These are phyloP conservation scores for Solanum dulcamara DNA, from an alignment of 257 asterid species.

Conservation along the genomic window DNA sequence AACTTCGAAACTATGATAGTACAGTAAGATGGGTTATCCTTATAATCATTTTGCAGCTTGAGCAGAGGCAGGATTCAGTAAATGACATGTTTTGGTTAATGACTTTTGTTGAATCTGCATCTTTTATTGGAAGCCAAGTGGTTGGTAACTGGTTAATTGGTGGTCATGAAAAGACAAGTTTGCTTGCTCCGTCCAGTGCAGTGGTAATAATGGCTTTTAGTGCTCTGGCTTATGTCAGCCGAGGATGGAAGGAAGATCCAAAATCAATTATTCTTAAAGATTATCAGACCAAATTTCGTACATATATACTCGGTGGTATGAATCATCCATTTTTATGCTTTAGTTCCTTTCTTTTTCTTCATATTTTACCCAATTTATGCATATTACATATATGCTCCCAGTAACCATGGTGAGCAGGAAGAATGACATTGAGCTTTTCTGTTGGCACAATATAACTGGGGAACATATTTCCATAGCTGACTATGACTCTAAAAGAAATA, in stretches of 20 bases:
- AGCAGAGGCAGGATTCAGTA: constrained; percentile 72
- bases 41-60: constrained; percentile 38
- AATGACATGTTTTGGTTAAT: constrained; percentile 96
- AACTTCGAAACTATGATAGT: not conserved
- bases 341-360: not conserved
- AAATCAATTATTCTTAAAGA: constrained; percentile 32
- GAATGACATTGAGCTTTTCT: not conserved
- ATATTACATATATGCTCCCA: not conserved
- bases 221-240: constrained; percentile 32
- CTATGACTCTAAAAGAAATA: not conserved
- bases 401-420: not conserved
- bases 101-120: constrained; percentile 62
- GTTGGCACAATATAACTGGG: not conserved
- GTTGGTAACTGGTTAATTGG: constrained; percentile 60
- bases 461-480: not conserved
- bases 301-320: constrained; percentile 48
- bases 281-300: constrained; percentile 34
- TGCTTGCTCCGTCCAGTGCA: constrained; percentile 33
- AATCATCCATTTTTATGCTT: not conserved
- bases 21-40: not conserved
- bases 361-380: not conserved
- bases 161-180: constrained; percentile 26
- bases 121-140: constrained; percentile 58
- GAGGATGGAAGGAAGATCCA: constrained; percentile 54
- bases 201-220: constrained; percentile 37